Base-by-base conservation (phyloP, 352 stramenopile species). In the Globisporangium canariense region DNA sequence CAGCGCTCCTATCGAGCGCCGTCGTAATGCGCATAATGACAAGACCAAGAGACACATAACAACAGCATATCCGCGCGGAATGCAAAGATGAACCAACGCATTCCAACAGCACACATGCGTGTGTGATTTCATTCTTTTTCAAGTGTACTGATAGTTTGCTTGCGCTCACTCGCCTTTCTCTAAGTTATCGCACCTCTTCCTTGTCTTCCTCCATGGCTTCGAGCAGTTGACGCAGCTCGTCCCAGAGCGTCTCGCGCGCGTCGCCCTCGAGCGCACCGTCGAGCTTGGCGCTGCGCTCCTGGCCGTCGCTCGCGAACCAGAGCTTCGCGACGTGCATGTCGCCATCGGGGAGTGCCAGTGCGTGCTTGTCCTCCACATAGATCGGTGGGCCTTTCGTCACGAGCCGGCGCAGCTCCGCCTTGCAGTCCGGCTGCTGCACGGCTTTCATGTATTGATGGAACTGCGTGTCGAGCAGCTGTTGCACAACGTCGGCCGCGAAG, bases 381-480 rank as follows among this genome's bases (percentile, higher is more conserved):
- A 98, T 74, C 5, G 95, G 95, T 36, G 95, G 95, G 0, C 95
- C 95, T 43, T 86, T 89, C 22, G 77, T 76, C 47, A 98, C 77
- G 13, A 98, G 74, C n/a, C 95, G 88, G 43, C 90, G 81, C 62
- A 98, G 71, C 70, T 98, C 93, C 28, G 95, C 95, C 73, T 98
- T 97, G 83, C 95, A 98, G 70, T 98, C 92, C 13, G 93, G 86
- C 51, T 94, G 86, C 73, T 98, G 92, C 40, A 98, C 92, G 40
- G 90, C 87, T 65, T 96, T 91, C 69, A 98, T 90, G 78, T 90
- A 98, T 52, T 87, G 83, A 66, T 91, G 74, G 78, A 98, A 98
- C 78, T 98, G 93, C 58, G 87, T 83, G 22, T 81, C 70, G 5
- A 97, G 76, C 16, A 98, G 77, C 68, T 97, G 78, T 74, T 89